Percentiles rank a stretch among this genome's conserved stretches.
phyloP scores from a whole-genome alignment of 805 yeast species.

The Diddensiella santjacobensis region DNA sequence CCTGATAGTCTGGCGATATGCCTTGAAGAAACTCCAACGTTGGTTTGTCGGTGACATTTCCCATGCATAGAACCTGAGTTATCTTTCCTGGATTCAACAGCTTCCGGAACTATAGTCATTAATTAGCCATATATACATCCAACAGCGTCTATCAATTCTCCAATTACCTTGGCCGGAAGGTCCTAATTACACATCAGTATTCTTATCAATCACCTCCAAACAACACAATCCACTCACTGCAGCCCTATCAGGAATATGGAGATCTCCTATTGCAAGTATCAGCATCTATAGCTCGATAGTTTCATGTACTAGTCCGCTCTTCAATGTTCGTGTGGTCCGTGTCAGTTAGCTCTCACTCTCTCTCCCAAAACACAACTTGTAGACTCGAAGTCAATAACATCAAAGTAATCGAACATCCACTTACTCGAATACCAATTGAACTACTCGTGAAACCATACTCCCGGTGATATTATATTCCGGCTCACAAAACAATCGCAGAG shows the following conservation, averaged over 20 bases:
- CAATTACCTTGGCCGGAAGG: conserved; percentile 9
- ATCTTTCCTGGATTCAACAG: conserved; percentile 82
- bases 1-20: conserved; percentile 66
- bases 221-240: not conserved
- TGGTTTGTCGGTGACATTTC: conserved; percentile 67
- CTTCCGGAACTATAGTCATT: conserved; percentile 53
- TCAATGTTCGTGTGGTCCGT: not conserved
- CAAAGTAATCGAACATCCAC: too few species aligned
- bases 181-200: conserved; percentile 3
- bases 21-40: conserved; percentile 62
- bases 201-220: not conserved
- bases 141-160: not conserved
- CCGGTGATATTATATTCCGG: too few species aligned
- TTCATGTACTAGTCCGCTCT: too few species aligned
- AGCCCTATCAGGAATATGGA: conserved; percentile 40
- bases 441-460: too few species aligned
- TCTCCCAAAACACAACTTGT: too few species aligned
- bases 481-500: too few species aligned
- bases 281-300: conserved; percentile 43
- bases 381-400: too few species aligned
- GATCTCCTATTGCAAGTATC: conserved; percentile 80
- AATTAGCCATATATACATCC: not conserved
- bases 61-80: conserved; percentile 77
- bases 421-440: too few species aligned
- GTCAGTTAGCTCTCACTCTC: not conserved